phyloP scores from a whole-genome alignment of 2,329 filamentous ascomycete species.

The Sarocladium brachiariae region DNA sequence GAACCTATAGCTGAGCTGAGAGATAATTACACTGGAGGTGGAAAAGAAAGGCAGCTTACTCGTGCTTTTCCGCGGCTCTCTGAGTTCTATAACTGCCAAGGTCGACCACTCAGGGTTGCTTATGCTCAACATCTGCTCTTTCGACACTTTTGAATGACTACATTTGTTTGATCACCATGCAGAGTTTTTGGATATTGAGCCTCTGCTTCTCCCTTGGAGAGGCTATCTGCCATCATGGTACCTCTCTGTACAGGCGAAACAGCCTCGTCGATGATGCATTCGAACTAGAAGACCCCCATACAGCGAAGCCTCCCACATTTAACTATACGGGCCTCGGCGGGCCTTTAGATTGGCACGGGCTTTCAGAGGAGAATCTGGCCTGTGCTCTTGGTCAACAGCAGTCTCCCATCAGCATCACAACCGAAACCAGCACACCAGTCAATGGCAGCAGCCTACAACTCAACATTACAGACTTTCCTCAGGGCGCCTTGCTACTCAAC shows the following conservation, averaged over 20 bases:
- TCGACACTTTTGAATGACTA: too few species aligned
- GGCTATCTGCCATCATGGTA: conserved; percentile 27
- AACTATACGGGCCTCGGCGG: conserved; percentile 34
- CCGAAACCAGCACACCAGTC: conserved; percentile 13
- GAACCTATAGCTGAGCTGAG: too few species aligned
- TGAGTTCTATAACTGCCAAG: too few species aligned
- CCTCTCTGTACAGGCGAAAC: conserved; percentile 25
- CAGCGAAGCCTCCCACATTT: conserved; percentile 29
- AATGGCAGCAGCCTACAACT: conserved; percentile 21
- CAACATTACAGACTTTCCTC: conserved; percentile 25
- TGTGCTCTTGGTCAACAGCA: conserved; percentile 41
- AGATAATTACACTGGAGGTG: too few species aligned
- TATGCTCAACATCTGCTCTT: too few species aligned
- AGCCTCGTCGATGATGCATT: too few species aligned
- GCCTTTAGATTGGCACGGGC: conserved; percentile 42
- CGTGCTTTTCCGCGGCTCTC: too few species aligned
- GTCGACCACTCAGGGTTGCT: too few species aligned
- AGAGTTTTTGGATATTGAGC: conserved; percentile 13
- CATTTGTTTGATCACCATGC: conserved; percentile 15
- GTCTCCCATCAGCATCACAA: conserved; percentile 45
- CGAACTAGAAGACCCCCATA: too few species aligned
- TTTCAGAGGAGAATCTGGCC: conserved; percentile 31
- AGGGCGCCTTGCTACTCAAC: conserved; percentile 35
- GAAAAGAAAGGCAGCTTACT: too few species aligned
- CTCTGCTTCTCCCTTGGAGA: conserved; percentile 16